Base-by-base conservation (phyloP, 345 rosid species). In the Aurinia saxatilis region DNA sequence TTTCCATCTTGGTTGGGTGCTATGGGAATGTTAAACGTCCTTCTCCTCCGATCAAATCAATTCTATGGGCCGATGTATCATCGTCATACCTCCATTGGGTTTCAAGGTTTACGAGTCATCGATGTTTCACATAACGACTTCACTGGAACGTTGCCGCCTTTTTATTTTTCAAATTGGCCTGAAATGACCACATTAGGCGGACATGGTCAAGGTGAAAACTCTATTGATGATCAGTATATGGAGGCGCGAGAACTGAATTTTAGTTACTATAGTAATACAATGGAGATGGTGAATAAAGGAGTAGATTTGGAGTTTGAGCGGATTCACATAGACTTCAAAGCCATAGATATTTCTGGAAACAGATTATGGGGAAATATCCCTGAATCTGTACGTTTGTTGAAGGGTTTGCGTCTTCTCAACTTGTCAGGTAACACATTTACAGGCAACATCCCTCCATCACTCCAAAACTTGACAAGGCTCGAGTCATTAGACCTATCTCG, bases 101-200 rank as follows among this genome's bases (percentile, higher is more conserved):
- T 78, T 80, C 45, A 36, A 4, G 39, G 1, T 71, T 77, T 77
- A 57, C 80, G 75, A 7, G 71, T 82, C 25, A 57, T 79, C 0
- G 87, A 79, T 27, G 15, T 77, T 19, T 68, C 82, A 39, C 10
- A 17, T 5, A 82, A 79, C 36, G 0, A 63, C 3, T 81, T 78
- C 13, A 27, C 2, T 7, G 55, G 55, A 17, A 7, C 3, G 5
- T 15, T 45, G 10, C 49, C 49, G 18, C 18, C 49, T 8, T 8
- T 9, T 15, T 45, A 45, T 19, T 45, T 45, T 45, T 7, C 23
- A 19, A 45, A 45, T 45, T 45, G 49, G 49, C 23, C 0, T 9
- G 11, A 16, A 15, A 45, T 45, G 49, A 9, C 21, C 8, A 5
- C 48, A 42, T 13, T 17, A 23, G 27, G 31, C 31, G 31, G 31